A percentile compares a stretch with the other conserved stretches of the same genome.
These are phyloP conservation scores for Aspergillus sp. DNA, from an alignment of 2,329 filamentous ascomycete species.

Conservation along the genomic window DNA sequence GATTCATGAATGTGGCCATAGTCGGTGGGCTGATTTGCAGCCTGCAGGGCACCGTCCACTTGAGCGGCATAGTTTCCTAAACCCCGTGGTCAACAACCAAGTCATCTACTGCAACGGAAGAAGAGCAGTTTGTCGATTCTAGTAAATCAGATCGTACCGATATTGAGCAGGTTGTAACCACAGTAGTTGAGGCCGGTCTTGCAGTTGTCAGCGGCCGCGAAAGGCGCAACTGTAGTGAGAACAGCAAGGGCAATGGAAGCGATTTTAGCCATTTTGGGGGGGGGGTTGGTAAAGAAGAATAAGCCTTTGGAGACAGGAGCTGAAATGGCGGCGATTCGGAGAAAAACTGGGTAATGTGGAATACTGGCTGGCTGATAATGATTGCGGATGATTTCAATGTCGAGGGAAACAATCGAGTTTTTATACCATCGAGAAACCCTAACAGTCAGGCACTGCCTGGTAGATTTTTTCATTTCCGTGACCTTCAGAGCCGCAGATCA, in stretches of 20 bases:
- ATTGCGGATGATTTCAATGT: not conserved
- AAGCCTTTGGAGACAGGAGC: not conserved
- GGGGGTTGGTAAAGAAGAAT: not conserved
- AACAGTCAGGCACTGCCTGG: too few species aligned
- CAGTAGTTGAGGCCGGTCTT: slow-evolving; percentile 10
- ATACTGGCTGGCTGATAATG: not conserved
- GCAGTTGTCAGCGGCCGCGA: slow-evolving; percentile 8
- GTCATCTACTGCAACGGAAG: not conserved
- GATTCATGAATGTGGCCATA: slow-evolving; percentile 7
- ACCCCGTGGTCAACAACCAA: not conserved
- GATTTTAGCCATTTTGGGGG: slow-evolving; percentile 4
- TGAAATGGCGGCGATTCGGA: not conserved
- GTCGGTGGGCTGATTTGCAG: slow-evolving; percentile 2
- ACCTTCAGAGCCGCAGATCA: too few species aligned
- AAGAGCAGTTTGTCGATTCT: not conserved
- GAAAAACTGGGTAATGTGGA: not conserved
- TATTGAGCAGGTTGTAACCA: slow-evolving; percentile 8
- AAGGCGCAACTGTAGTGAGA: slow-evolving; percentile 1
- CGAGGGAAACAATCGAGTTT: too few species aligned
- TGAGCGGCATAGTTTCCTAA: slow-evolving; percentile 8
- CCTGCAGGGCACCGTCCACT: slow-evolving; percentile 5
- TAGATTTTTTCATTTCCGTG: too few species aligned
- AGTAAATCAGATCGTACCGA: not conserved
- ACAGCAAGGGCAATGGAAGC: slow-evolving; percentile 1
- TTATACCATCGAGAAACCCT: too few species aligned